Evolutionary conservation across 2,329 filamentous ascomycete species (phyloP), one percentile per base, ranked within the genome.

Genomic region (Trichophyton mentagrophytes): DNA sequence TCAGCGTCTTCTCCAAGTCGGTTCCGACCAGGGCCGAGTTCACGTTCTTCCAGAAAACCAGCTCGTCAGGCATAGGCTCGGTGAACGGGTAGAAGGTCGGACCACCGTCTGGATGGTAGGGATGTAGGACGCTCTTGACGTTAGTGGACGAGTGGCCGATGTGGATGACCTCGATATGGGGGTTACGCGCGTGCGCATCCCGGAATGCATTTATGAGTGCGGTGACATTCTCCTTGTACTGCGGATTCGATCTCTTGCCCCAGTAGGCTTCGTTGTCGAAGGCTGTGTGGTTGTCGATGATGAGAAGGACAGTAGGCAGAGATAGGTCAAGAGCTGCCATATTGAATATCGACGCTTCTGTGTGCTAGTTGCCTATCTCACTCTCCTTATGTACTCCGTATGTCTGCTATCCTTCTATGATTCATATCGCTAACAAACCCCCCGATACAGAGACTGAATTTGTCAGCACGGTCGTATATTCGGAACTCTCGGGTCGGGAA

Each of bases 21-120:
- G 77, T 79, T 3, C 75, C 77, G 55, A 79, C 72, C 61, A 80
- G 79, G 0, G 71, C 70, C 0, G 76, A 78, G 64, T 79, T 79
- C 46, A 78, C 76, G 5, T 67, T 66, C 62, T 80, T 80, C 67
- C 69, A 71, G 42, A 77, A 70, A 0, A 78, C 65, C 3, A 68
- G 63, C 62, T 80, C 77, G 1, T 66, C 66, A 25, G 69, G 63
- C 1, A 73, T 62, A 0, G 71, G 67, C 2, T 62, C 63, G 1
- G 71, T 67, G 53, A 76, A 68, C 53, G 69, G 69, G 1, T 70
- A 66, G 1, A 72, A 69, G 4, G 65, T 65, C 11, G 70, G 67
- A 1, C 65, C 67, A 1, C 67, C 64, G 7, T 65, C 65, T 5
- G 68, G 69, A 20, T 69, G 66, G 27, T 66, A 62, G 0, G 75